Conservation (phyloP, 768 basidiomycete genomes). For the Paxillus involutus region DNA sequence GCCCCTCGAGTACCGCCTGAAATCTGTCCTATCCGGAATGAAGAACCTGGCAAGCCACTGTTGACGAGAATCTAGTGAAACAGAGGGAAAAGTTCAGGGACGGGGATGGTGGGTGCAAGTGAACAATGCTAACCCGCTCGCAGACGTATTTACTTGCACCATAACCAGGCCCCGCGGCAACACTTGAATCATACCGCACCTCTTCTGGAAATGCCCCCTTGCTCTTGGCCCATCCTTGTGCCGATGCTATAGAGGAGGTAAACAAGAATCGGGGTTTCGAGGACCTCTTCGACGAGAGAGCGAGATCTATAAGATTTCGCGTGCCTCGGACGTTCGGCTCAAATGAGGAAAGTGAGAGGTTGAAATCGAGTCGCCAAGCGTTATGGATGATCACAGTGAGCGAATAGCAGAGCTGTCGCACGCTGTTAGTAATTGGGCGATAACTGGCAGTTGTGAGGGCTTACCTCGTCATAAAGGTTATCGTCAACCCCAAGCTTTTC, state of each 20-base stretch:
- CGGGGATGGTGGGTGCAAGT: neutral
- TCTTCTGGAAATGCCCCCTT: slow-evolving; percentile 33
- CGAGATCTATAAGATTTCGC: slow-evolving; percentile 27
- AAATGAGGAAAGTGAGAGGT: slow-evolving; percentile 49
- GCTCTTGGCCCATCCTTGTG: slow-evolving; percentile 14
- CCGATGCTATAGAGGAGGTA: slow-evolving; percentile 36
- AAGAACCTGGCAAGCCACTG: slow-evolving; percentile 32
- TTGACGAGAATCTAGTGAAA: slow-evolving; percentile 27
- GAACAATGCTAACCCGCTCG: slow-evolving; percentile 20
- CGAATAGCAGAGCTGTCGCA: slow-evolving; percentile 34
- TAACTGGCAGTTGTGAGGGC: slow-evolving; percentile 10
- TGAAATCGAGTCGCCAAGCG: slow-evolving; percentile 54
- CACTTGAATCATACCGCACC: slow-evolving; percentile 21
- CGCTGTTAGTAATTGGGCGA: slow-evolving; percentile 5
- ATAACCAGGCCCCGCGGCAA: slow-evolving; percentile 36
- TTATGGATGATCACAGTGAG: slow-evolving; percentile 42
- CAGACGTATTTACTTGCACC: slow-evolving; percentile 34
- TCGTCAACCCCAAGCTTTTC: slow-evolving; percentile 23
- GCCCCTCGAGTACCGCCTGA: slow-evolving; percentile 34
- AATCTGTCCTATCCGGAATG: slow-evolving; percentile 39
- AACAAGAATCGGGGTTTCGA: slow-evolving; percentile 38
- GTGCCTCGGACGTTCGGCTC: slow-evolving; percentile 48
- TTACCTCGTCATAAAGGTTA: slow-evolving; percentile 21
- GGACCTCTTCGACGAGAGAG: slow-evolving; percentile 26
- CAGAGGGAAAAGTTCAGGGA: neutral